Conservation (phyloP, 495 filamentous ascomycete species). For the Penicillium silybi region DNA sequence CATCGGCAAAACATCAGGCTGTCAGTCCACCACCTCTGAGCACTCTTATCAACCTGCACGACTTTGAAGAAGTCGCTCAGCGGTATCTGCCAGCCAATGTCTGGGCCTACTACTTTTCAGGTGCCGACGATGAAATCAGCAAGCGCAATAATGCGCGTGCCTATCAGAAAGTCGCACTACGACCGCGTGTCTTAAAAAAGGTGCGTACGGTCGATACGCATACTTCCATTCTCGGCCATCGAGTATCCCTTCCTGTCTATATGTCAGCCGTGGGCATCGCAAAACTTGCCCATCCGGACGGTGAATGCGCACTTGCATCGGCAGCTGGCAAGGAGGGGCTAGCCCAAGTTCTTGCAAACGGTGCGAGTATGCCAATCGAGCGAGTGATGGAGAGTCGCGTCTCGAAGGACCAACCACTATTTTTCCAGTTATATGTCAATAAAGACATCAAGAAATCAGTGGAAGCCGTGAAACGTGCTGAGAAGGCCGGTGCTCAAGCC, state of each 20-base stretch:
- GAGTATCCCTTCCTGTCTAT: conserved; percentile 68
- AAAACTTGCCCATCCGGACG: conserved; percentile 76
- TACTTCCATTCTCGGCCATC: conserved; percentile 72
- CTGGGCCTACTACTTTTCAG: conserved; percentile 84
- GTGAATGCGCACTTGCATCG: conserved; percentile 68
- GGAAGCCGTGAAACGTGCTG: conserved; percentile 71
- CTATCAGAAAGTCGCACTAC: conserved; percentile 77
- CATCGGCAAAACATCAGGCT: background rate
- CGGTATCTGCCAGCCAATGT: conserved; percentile 56
- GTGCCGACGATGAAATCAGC: conserved; percentile 85
- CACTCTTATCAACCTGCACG: conserved; percentile 58
- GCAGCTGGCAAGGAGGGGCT: conserved; percentile 63
- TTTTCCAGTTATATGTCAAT: conserved; percentile 88
- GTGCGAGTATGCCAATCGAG: conserved; percentile 56
- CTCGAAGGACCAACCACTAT: conserved; percentile 64
- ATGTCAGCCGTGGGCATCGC: conserved; percentile 75
- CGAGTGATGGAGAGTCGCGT: conserved; percentile 59
- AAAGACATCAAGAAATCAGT: conserved; percentile 74
- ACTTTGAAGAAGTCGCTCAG: conserved; percentile 59
- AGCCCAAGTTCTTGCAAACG: conserved; percentile 26
- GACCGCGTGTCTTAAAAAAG: conserved; percentile 69
- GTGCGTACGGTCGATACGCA: conserved; percentile 66
- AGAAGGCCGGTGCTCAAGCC: conserved; percentile 70
- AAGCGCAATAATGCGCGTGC: conserved; percentile 75
- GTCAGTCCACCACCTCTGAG: conserved; percentile 47